A percentile compares a stretch with the other conserved stretches of the same genome.
Evolutionary conservation across 192 early-diverging fungal genomes (phyloP).

Genomic region (Gamsiella multidivaricata): DNA sequence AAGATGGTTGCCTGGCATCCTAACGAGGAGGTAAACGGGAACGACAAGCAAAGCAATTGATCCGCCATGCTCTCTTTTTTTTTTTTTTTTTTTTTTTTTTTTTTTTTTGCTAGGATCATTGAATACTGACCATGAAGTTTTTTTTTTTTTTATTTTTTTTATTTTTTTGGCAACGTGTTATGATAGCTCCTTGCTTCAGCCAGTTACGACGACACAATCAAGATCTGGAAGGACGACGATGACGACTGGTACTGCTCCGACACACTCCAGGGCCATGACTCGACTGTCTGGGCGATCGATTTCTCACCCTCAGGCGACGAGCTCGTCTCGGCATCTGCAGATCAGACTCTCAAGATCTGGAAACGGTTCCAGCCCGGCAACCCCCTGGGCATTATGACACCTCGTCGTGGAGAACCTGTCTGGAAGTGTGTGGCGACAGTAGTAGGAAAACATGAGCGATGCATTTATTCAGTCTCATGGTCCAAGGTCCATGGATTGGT

Average conservation of each 20-base stretch:
- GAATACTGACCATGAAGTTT: background rate
- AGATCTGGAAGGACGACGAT: conserved; percentile 93
- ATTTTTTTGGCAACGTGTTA: background rate
- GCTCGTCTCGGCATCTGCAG: conserved; percentile 87
- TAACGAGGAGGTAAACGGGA: conserved; percentile 68
- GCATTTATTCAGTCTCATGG: conserved; percentile 96
- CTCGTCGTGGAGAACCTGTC: conserved; percentile 63
- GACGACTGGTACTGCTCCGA: conserved; percentile 97
- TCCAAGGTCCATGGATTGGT: conserved; percentile 76
- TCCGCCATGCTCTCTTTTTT: background rate
- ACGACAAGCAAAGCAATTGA: background rate
- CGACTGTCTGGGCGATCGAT: conserved; percentile 95
- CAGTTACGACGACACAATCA: conserved; percentile 95
- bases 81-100: background rate
- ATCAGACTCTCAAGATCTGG: conserved; percentile 89
- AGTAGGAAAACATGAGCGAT: conserved; percentile 79
- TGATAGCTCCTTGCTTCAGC: conserved; percentile 79
- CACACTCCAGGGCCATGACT: conserved; percentile 85
- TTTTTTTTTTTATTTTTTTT: conserved; percentile 5
- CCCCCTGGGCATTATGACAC: conserved; percentile 59
- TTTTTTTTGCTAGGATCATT: too few relatives aligned
- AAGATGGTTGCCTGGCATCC: conserved; percentile 97
- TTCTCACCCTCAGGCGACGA: conserved; percentile 77
- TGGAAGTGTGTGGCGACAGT: conserved; percentile 79
- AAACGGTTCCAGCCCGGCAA: conserved; percentile 60